Base-by-base conservation (phyloP, 2,329 filamentous ascomycete species). In the Fusarium clavum region DNA sequence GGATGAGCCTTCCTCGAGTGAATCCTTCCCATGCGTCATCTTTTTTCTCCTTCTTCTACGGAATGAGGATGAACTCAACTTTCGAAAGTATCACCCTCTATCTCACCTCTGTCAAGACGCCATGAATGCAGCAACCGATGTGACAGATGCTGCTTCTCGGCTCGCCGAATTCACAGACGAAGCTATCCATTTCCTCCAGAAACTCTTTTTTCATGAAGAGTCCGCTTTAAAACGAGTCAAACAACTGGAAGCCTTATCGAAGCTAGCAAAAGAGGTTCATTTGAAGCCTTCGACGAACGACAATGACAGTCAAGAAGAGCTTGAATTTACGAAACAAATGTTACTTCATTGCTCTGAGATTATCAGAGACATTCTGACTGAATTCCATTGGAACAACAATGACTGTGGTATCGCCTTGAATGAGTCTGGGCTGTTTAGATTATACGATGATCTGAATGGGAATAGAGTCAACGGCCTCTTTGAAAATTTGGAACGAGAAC, bases 91-190 rank as follows among this genome's bases (percentile, higher is more conserved):
- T 22, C 7, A 22, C 16, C 2, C 16, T 14, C 2, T 4, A 20
- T 38, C 18, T 4, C 6, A n/a, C 11, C 4, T 18, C 6, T 6
- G 8, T 34, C 16, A 9, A 2, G 12, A 6, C 9, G 40, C 1
- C 8, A 65, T 65, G 61, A 25, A 20, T 2, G 18, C n/a, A 18
- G n/a, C 32, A n/a, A 11, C 11, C 5, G 9, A 29, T 3, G 27
- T 64, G 13, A 60, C 41, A 6, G 20, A 16, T 44, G 53, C 61
- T 5, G 61, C 61, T 14, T 51, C 41, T 13, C 61, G 46, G 29
- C 32, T 65, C 14, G 46, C 27, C 12, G 53, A 62, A 30, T 60
- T 52, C 24, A 6, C 9, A 38, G 62, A 65, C 4, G 61, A 65
- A 53, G 61, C 62, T 8, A 38, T 44, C 1, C 24, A 54, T 13